Evolutionary conservation across 2,329 filamentous ascomycete genomes (phyloP).

Genomic region (Cordyceps sp.): DNA sequence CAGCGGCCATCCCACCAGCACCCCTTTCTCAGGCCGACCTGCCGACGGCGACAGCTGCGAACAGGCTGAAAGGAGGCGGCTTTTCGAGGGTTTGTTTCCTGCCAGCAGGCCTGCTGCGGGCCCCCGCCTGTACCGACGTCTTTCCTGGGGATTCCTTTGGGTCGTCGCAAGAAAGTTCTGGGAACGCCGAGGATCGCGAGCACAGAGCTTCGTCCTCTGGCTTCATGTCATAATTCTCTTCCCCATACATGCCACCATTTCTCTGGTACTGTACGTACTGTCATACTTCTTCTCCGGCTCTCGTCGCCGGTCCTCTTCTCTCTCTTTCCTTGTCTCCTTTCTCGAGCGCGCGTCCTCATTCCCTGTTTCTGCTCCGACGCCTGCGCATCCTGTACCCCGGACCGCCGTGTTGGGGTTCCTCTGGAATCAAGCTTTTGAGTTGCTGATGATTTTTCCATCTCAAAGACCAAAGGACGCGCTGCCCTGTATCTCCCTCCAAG

Average conservation of each 20-base stretch:
- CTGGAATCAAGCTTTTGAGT: conserved; percentile 5
- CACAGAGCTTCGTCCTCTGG: conserved; percentile 49
- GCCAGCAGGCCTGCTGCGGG: too few species aligned
- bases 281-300: conserved; percentile 16
- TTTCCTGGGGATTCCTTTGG: conserved; percentile 3
- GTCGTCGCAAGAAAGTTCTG: conserved; percentile 3
- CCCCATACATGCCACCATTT: conserved; percentile 1
- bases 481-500: conserved; percentile 3
- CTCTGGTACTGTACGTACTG: conserved; percentile 38
- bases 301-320: conserved; percentile 6
- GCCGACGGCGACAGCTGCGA: too few species aligned
- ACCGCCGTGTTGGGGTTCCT: too few species aligned
- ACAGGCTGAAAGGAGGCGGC: too few species aligned
- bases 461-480: conserved; percentile 2
- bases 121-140: too few species aligned
- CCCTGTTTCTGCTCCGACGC: not conserved
- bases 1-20: too few species aligned
- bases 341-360: not conserved
- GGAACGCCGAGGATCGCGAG: conserved; percentile 22
- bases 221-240: conserved; percentile 3
- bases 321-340: not conserved
- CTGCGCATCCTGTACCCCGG: conserved; percentile 6
- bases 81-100: too few species aligned
- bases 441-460: conserved; percentile 3
- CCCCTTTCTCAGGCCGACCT: too few species aligned